Evolutionary conservation across 129 eudicot genomes (phyloP).

Genomic region (Pittosporum tobira): DNA sequence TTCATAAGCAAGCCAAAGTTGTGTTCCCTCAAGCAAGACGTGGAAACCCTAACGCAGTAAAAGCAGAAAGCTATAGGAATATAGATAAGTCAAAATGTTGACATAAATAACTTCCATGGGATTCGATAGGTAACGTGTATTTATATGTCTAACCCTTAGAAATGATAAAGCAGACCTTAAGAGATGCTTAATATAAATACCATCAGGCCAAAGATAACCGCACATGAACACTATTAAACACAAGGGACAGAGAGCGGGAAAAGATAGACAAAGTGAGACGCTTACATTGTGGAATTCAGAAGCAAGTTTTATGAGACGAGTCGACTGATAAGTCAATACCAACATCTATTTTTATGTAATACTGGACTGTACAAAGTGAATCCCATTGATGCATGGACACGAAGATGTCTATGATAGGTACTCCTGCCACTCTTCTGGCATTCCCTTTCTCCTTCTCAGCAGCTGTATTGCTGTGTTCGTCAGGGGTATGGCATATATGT

Average conservation of each 20-base stretch:
- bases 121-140: constrained; percentile 13
- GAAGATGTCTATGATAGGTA: constrained; percentile 53
- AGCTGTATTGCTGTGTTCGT: constrained; percentile 49
- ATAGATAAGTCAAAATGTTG: too few relatives aligned
- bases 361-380: constrained; percentile 19
- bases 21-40: too few relatives aligned
- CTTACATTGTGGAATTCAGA: constrained; percentile 11
- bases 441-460: constrained; percentile 57
- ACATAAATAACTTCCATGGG: too few relatives aligned
- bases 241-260: neutral
- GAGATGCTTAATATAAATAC: constrained; percentile 15
- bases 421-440: constrained; percentile 84
- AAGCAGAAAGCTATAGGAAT: too few relatives aligned
- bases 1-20: too few relatives aligned
- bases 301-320: too few relatives aligned
- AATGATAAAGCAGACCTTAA: constrained; percentile 7
- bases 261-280: constrained; percentile 5
- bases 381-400: neutral
- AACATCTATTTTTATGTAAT: constrained; percentile 1
- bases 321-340: constrained; percentile 4
- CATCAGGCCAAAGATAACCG: constrained; percentile 15
- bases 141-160: constrained; percentile 16
- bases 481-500: constrained; percentile 75
- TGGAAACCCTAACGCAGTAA: too few relatives aligned
- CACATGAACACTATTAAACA: constrained; percentile 16